These are phyloP conservation scores for Kurtzmaniella quercitrusa DNA, from an alignment of 1,139 yeast genomes.

Conservation along the genomic window DNA sequence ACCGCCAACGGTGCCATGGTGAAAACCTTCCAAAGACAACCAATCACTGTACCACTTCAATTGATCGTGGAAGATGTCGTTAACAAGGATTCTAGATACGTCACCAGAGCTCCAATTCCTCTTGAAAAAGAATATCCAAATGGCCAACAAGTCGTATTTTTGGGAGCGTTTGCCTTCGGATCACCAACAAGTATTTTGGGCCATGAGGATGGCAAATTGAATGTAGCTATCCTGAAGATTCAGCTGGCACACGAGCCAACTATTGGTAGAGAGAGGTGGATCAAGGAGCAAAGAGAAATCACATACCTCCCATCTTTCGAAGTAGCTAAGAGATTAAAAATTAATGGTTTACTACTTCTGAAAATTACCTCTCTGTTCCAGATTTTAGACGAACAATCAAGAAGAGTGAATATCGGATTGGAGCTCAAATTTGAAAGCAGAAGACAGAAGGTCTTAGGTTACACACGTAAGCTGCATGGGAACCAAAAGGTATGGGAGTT, in stretches of 20 bases:
- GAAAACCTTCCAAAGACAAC: conserved; percentile 55
- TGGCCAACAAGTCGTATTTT: conserved; percentile 68
- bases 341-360: conserved; percentile 67
- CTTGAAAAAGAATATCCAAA: conserved; percentile 78
- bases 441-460: conserved; percentile 83
- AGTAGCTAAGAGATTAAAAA: conserved; percentile 53
- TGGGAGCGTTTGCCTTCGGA: conserved; percentile 89
- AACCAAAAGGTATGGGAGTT: conserved; percentile 76
- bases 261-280: conserved; percentile 57
- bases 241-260: conserved; percentile 54
- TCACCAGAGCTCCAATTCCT: conserved; percentile 72
- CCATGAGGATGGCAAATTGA: conserved; percentile 49
- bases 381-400: conserved; percentile 49
- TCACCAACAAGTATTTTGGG: conserved; percentile 75
- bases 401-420: conserved; percentile 71
- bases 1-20: conserved; percentile 69
- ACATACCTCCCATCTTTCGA: conserved; percentile 66
- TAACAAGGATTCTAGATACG: conserved; percentile 70
- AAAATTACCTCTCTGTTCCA: conserved; percentile 72
- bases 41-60: conserved; percentile 68
- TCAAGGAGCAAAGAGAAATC: conserved; percentile 50
- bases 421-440: conserved; percentile 79
- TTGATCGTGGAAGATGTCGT: conserved; percentile 71
- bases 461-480: conserved; percentile 49
- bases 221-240: conserved; percentile 49